phyloP scores from a whole-genome alignment of 208 protist genomes.

The Naegleria gruberi region DNA sequence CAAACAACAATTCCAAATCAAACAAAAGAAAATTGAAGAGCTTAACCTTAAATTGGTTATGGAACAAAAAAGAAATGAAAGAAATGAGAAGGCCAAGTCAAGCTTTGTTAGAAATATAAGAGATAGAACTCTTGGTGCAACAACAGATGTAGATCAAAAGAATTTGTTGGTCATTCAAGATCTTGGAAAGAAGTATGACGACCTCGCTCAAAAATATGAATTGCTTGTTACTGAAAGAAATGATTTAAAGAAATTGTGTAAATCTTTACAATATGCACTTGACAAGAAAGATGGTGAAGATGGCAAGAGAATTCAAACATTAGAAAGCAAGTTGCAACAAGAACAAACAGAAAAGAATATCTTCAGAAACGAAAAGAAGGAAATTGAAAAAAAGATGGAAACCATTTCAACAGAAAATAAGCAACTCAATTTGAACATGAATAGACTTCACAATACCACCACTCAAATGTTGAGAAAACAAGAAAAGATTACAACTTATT shows the following conservation, averaged over 20 bases:
- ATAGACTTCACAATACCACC: too few species aligned
- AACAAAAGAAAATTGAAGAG: background rate
- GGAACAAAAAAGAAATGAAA: background rate
- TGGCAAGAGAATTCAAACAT: too few species aligned
- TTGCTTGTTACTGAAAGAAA: background rate
- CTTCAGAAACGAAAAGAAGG: too few species aligned
- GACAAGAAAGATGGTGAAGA: too few species aligned
- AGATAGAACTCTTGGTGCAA: background rate
- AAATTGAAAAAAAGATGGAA: background rate
- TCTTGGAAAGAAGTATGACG: background rate
- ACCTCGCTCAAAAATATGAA: background rate
- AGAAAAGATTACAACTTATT: too few species aligned
- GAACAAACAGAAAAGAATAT: too few species aligned
- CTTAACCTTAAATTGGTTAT: background rate
- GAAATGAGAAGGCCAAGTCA: background rate
- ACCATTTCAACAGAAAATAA: too few species aligned
- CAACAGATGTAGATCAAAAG: background rate
- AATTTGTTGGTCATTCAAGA: background rate
- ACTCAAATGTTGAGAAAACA: too few species aligned
- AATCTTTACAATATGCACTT: background rate
- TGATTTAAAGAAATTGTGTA: background rate
- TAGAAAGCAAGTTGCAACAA: too few species aligned
- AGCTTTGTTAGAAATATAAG: background rate
- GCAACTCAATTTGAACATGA: too few species aligned
- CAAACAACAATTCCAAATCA: background rate